Evolutionary conservation across 2,329 filamentous ascomycete genomes (phyloP).

Genomic region (Fusarium neocosmosporiellum): DNA sequence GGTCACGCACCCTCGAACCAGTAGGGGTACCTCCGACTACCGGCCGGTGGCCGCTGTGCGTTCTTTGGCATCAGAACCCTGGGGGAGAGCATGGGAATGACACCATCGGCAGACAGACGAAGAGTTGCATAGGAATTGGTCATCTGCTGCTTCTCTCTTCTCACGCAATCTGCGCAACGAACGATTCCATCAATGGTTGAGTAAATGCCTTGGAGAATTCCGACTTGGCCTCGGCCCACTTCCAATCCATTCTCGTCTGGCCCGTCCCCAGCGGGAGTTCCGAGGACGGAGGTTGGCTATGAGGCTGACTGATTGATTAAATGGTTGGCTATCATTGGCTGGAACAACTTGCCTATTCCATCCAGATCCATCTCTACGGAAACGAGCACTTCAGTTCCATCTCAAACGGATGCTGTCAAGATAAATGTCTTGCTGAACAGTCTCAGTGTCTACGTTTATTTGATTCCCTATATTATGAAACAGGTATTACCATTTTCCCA

Average conservation of each 20-base stretch:
- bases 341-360: neutral
- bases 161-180: neutral
- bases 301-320: constrained; percentile 43
- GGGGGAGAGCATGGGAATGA: constrained; percentile 20
- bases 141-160: constrained; percentile 7
- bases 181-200: neutral
- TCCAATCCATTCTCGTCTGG: neutral
- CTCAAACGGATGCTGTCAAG: neutral
- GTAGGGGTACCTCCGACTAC: constrained; percentile 41
- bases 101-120: constrained; percentile 28
- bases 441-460: constrained; percentile 24
- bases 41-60: constrained; percentile 40
- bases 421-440: neutral
- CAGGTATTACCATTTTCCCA: constrained; percentile 35
- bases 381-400: neutral
- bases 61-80: constrained; percentile 1
- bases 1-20: constrained; percentile 1
- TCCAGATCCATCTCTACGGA: neutral
- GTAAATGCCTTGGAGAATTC: neutral
- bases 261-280: constrained; percentile 25
- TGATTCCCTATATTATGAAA: constrained; percentile 10
- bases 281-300: constrained; percentile 29
- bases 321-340: constrained; percentile 30
- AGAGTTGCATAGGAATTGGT: constrained; percentile 23
- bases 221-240: constrained; percentile 6